Base-by-base conservation (phyloP, 257 asterid genomes). In the Scutellaria barbata region DNA sequence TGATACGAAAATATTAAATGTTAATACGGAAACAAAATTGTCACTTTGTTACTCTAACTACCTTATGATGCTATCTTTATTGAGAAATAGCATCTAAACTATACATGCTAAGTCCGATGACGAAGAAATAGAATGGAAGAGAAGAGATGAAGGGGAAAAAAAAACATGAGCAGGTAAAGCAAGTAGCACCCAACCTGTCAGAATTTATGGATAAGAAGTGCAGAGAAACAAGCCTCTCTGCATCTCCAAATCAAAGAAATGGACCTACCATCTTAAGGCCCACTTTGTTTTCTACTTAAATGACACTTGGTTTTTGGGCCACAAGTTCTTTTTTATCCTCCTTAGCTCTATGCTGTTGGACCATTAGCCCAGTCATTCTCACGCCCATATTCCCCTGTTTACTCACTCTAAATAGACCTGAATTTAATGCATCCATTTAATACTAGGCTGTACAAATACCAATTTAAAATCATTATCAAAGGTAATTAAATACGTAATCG, bases 191-290 rank as follows among this genome's bases (percentile, higher is more conserved):
- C 75, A 66, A 58, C 58, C 5, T 77, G 74, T 77, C 81, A 72
- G 81, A 66, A 53, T 18, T 79, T 35, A 35, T 75, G 78, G 81
- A 76, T 67, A 80, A 60, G 78, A 80, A 71, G 11, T 59, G 64
- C 74, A 74, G 71, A 65, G 73, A 63, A 63, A 60, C 16, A 22
- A 50, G 45, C 35, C 3, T 54, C 39, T 54, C 39, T 35, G 22
- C 71, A 68, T 52, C 58, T 22, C 39, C 35, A 30, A 22, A 55
- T 63, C 39, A 14, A 55, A 65, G 30, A 18, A 56, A 30, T 71
- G 77, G 81, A 50, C 76, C 81, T 55, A 80, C 81, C 56, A 63
- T 42, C 66, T 51, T 20, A 45, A 10, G 56, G 14, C 46, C 69
- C 37, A 62, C 39, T 69, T 39, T 41, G 13, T 71, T 70, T 39